Base-by-base conservation (phyloP, 2,329 filamentous ascomycete species). In the Sarocladiaceae sp. region DNA sequence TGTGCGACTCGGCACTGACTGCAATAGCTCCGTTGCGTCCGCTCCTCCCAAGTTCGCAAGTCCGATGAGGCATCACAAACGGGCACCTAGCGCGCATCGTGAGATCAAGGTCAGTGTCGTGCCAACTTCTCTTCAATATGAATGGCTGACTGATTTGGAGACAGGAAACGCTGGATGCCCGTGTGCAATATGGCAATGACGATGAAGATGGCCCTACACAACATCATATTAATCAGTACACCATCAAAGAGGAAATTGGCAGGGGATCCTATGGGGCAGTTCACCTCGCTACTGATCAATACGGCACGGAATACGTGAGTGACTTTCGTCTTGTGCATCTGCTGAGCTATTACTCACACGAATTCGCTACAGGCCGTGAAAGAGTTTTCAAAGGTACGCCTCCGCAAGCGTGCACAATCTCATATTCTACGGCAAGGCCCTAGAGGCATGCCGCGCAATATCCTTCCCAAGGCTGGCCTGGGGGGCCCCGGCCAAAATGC, bases 191-290 rank as follows among this genome's bases (percentile, higher is more conserved):
- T 69, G 86, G 82, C 55, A 94, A 86, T 62, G 92, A 91, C 66
- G 87, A 93, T 60, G 78, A 86, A 59, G 90, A 96, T 63, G 91
- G 91, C 23, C 80, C 77, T 49, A 84, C 87, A 2, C 84, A 95
- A 64, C 90, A 95, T 64, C 82, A 84, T 53, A 93, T 97, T 72
- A 97, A 97, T 67, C 93, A 97, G 71, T 99, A 97, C 68, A 78
- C 87, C 53, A 94, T 99, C 64, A 86, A 88, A 67, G 88, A 96
- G 66, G 93, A 97, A 75, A 97, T 99, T 61, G 94, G 94, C n/a
- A 80, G 91, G 58, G 94, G 94, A 17, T 97, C 93, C 0, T 99
- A 96, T 67, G 94, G 94, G 7, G 87, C 92, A 11, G 94, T 99
- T 13, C 91, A 97, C 70, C 76, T 93, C 18, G 94, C 91, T 20